These are phyloP conservation scores for Xylaria castorea DNA, from an alignment of 495 filamentous ascomycete species.

Conservation along the genomic window DNA sequence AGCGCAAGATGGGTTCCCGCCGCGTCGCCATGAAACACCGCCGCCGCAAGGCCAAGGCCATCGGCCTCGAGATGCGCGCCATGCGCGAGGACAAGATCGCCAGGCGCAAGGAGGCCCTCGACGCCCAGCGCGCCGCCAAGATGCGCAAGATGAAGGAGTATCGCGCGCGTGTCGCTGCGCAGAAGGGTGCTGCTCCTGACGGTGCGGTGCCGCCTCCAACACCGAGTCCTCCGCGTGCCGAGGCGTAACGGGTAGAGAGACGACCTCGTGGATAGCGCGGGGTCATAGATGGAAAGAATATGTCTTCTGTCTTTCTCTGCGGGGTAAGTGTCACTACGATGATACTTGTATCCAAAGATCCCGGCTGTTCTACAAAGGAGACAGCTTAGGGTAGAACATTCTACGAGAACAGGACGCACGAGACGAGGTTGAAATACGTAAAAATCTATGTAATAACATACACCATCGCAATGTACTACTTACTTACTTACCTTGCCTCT, in stretches of 20 bases:
- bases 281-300: neutral
- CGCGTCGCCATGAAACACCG: constrained; percentile 36
- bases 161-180: constrained; percentile 26
- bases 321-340: neutral
- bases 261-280: neutral
- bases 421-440: neutral
- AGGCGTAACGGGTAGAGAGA: neutral
- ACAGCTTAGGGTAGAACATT: neutral
- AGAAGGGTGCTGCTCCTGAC: constrained; percentile 22
- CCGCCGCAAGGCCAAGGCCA: constrained; percentile 34
- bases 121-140: constrained; percentile 33
- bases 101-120: constrained; percentile 40
- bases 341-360: neutral
- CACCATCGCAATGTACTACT: constrained; percentile 12
- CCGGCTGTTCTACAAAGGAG: neutral
- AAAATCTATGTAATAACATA: constrained; percentile 18
- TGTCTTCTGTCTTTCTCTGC: neutral
- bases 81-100: constrained; percentile 42
- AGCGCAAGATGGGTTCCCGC: constrained; percentile 39
- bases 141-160: constrained; percentile 35
- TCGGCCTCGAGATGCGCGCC: constrained; percentile 39
- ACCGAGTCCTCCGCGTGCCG: neutral
- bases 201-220: neutral
- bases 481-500: neutral
- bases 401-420: neutral